phyloP scores from a whole-genome alignment of 257 asterid species.

The Anisodus tanguticus region DNA sequence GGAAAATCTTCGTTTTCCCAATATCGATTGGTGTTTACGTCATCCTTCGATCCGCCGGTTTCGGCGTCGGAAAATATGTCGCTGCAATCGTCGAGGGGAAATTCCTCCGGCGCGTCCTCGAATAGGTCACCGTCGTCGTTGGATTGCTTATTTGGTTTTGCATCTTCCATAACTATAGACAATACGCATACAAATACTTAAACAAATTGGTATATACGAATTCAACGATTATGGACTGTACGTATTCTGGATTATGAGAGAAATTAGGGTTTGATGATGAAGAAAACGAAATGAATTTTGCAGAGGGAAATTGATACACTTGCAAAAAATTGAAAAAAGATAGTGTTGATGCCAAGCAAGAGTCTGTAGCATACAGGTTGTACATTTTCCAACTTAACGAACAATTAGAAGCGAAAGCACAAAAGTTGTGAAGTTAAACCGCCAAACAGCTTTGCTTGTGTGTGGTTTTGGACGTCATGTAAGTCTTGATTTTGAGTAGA shows the following conservation, averaged over 20 bases:
- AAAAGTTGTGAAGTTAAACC: not conserved
- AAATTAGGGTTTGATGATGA: not conserved
- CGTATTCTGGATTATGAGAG: not conserved
- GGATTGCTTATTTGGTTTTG: constrained; percentile 34
- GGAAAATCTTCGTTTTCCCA: constrained; percentile 37
- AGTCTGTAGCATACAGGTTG: not conserved
- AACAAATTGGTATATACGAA: not conserved
- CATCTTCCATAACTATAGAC: constrained; percentile 43
- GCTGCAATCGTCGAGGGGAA: constrained; percentile 51
- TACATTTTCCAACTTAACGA: not conserved
- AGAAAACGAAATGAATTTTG: not conserved
- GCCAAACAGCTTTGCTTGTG: not conserved
- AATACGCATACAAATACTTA: not conserved
- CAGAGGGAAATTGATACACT: not conserved
- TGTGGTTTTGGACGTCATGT: too few relatives aligned
- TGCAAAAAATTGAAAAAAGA: not conserved
- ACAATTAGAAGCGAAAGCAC: not conserved
- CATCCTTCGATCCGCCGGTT: constrained; percentile 35
- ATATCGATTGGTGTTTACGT: constrained; percentile 29
- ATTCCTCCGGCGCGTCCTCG: constrained; percentile 60
- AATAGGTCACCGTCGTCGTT: constrained; percentile 44
- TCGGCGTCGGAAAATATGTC: constrained; percentile 40
- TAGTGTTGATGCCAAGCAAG: too few relatives aligned
- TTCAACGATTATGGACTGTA: not conserved
- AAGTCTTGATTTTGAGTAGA: too few relatives aligned